Percentiles rank a stretch among this genome's conserved stretches.
Evolutionary conservation across 2,329 filamentous ascomycete genomes (phyloP).

Genomic region (Akanthomyces uredinophilus): DNA sequence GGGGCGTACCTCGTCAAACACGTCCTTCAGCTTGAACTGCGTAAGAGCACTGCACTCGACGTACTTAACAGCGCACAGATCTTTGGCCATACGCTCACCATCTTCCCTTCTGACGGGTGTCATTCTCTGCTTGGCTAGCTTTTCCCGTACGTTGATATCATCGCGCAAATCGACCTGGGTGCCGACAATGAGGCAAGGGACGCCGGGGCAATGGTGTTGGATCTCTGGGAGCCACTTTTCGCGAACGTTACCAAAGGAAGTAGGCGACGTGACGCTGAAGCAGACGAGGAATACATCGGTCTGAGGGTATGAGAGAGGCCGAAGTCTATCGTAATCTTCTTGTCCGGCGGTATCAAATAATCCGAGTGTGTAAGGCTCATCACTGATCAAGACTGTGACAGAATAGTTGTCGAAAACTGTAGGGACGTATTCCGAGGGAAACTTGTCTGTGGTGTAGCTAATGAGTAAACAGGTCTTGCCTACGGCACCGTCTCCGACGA

Average conservation of each 20-base stretch:
- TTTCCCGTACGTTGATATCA: conserved; percentile 79
- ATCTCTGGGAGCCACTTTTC: conserved; percentile 99
- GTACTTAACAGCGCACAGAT: conserved; percentile 96
- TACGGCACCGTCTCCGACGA: conserved; percentile 98
- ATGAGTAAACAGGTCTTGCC: conserved; percentile 99
- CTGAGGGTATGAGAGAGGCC: conserved; percentile 94
- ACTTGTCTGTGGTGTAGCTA: conserved; percentile 99
- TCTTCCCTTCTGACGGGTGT: conserved; percentile 85
- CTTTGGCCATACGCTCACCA: conserved; percentile 93
- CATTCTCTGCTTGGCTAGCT: conserved; percentile 96
- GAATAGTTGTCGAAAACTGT: conserved; percentile 99
- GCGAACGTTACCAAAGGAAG: conserved; percentile 97
- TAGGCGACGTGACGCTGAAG: conserved; percentile 95
- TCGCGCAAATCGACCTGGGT: conserved; percentile 96
- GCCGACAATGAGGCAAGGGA: conserved; percentile 95
- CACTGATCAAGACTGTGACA: conserved; percentile 99
- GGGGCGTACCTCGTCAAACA: conserved; percentile 99
- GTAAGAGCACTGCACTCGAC: conserved; percentile 97
- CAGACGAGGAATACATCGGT: conserved; percentile 98
- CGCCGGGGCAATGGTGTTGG: conserved; percentile 95
- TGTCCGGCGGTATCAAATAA: conserved; percentile 98
- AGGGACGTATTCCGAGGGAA: conserved; percentile 98
- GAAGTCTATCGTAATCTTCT: conserved; percentile 97
- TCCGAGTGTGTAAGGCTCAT: conserved; percentile 95
- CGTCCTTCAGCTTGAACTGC: conserved; percentile 97